Evolutionary conservation across 768 basidiomycete genomes (phyloP), one percentile per base, ranked within the genome.

Genomic region (Panus rudis): DNA sequence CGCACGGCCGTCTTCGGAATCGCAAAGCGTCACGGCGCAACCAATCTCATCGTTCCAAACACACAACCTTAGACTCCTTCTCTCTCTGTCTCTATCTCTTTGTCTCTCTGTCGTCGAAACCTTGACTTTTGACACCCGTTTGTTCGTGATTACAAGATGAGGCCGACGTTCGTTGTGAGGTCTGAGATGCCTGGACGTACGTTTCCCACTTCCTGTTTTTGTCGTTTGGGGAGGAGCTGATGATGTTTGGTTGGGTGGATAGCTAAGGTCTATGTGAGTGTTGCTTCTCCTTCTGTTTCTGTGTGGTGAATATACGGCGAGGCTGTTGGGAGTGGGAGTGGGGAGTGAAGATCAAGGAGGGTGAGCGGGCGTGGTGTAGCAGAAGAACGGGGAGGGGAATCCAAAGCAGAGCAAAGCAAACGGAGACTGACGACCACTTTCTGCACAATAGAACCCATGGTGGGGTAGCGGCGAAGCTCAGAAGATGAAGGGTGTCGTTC

Each of bases 141-240:
- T n/a, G n/a, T n/a, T n/a, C n/a, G n/a, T n/a, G n/a, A n/a, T n/a
- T n/a, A 30, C 59, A 69, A 55, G 45, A 85, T 88, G 85, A 74
- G 76, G 66, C 73, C 80, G 41, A 75, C 82, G 25, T 60, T 74
- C 60, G 62, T 71, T 47, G 73, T 75, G 56, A 63, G 59, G 21
- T 77, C 81, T 56, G 88, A 84, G 20, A 92, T 92, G 87, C 90
- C 90, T 39, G 82, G 82, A 65, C 72, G 89, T 88, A 61, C 63
- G 84, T 79, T 41, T 8, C 20, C 13, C 4, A 3, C 20, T 10
- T 34, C 43, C 31, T 19, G 46, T 35, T 35, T 14, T 7, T 14
- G 6, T 8, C 21, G 33, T 6, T 14, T 35, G 28, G 28, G 28
- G n/a, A 10, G 28, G 28, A 22, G 25, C 22, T 55, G 22, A 35